Base-by-base conservation (phyloP, 73 alveolate species). In the Loxodes magnus region DNA sequence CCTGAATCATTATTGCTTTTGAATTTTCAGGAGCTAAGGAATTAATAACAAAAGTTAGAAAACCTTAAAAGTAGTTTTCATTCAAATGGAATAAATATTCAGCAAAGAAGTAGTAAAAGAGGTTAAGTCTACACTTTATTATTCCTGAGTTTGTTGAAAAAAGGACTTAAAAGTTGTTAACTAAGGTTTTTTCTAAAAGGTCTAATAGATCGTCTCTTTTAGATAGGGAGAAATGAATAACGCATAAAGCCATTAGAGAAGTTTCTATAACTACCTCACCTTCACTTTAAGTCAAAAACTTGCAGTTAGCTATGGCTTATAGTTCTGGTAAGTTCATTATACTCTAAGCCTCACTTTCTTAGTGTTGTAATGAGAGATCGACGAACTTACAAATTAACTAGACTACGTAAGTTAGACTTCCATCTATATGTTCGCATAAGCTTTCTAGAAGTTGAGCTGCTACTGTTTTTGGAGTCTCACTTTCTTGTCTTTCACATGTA, bases 401-500 rank as follows among this genome's bases (percentile, higher is more conserved):
- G 5, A 64, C 35, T 16, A 59, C 35, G 31, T 38, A 49, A 16
- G 53, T 63, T 16, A 71, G 54, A n/a, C 67, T 12, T 6, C 85
- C 91, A 7, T 71, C 80, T 3, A 77, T 46, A 22, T 66, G 46
- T 27, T 69, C 81, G 15, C 78, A 66, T 10, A 71, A 10, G 2
- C 82, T 49, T 55, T 77, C 85, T 2, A 77, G 31, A 25, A 71
- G 53, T 37, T 56, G 54, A 9, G 91, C 91, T 3, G 78, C 68
- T 27, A 61, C 66, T 15, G 81, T 71, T 58, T 69, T 77, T 2
- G 64, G 26, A 7, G 42, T 28, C 19, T 26, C 36, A 22, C 62
- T 25, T 46, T 64, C 67, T 46, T 77, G 67, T 35, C 61, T 71
- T 28, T 77, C 91, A 24, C 91, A 77, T 14, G 53, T 41, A 55